These are phyloP conservation scores for Fusarium sp. DNA, from an alignment of 2,329 filamentous ascomycete species.

Conservation along the genomic window DNA sequence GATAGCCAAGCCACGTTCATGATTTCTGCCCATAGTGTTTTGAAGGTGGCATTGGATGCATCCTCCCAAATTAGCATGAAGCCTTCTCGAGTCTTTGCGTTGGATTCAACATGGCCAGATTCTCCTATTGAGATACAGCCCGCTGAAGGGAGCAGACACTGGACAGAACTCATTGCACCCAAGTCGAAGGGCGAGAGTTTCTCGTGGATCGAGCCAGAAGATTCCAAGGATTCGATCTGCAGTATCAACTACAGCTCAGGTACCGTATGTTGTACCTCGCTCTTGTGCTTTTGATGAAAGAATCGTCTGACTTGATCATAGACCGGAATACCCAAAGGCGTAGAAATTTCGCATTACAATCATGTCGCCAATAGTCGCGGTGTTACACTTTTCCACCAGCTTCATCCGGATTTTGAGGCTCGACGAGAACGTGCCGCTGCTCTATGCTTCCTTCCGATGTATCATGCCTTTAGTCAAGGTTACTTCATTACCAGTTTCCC, in stretches of 20 bases:
- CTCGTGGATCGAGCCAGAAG: constrained; percentile 70
- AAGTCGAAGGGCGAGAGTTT: constrained; percentile 67
- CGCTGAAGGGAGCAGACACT: constrained; percentile 59
- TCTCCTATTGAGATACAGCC: constrained; percentile 44
- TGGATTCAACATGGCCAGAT: constrained; percentile 69
- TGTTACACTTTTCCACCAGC: constrained; percentile 58
- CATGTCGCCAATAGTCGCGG: constrained; percentile 78
- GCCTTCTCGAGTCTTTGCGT: constrained; percentile 69
- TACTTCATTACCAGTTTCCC: constrained; percentile 73
- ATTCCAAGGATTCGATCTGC: constrained; percentile 66
- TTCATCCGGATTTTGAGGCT: constrained; percentile 63
- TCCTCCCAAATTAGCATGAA: constrained; percentile 69
- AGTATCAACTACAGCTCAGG: constrained; percentile 84
- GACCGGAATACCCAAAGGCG: constrained; percentile 86
- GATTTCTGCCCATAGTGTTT: constrained; percentile 69
- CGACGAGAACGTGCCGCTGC: constrained; percentile 55
- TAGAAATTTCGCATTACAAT: constrained; percentile 82
- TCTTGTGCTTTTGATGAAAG: too few species aligned
- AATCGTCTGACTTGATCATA: constrained; percentile 23
- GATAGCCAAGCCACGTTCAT: constrained; percentile 78
- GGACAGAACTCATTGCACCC: constrained; percentile 70
- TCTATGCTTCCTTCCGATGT: constrained; percentile 81
- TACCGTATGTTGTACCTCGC: constrained; percentile 57
- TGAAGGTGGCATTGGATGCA: constrained; percentile 75
- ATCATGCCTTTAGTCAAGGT: constrained; percentile 79